phyloP scores from a whole-genome alignment of 257 asterid species.

The Solanum bulbocastanum region DNA sequence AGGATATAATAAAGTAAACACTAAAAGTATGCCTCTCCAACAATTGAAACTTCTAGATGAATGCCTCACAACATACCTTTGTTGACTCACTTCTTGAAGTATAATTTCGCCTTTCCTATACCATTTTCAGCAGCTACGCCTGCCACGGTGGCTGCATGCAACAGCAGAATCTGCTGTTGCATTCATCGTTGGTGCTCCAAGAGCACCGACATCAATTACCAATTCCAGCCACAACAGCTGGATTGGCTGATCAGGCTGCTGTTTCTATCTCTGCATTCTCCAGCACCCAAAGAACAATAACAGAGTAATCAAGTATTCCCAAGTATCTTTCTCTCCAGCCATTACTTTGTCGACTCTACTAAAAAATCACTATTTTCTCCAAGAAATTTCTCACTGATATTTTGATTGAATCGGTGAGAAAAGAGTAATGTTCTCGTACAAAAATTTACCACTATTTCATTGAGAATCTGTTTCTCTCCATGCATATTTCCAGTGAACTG shows the following conservation, averaged over 20 bases:
- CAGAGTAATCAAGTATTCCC: slow-evolving; percentile 65
- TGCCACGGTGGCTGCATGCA: slow-evolving; percentile 67
- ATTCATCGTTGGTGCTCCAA: slow-evolving; percentile 63
- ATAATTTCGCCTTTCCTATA: slow-evolving; percentile 59
- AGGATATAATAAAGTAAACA: not conserved
- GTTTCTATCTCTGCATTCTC: slow-evolving; percentile 71
- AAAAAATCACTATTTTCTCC: slow-evolving; percentile 21
- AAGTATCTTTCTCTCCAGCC: slow-evolving; percentile 60
- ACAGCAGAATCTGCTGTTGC: slow-evolving; percentile 17
- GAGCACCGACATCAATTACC: slow-evolving; percentile 70
- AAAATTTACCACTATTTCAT: not conserved
- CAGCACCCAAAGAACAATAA: slow-evolving; percentile 68
- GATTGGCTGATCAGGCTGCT: slow-evolving; percentile 47
- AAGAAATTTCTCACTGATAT: too few species aligned
- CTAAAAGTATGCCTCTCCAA: not conserved
- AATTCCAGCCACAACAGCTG: slow-evolving; percentile 45
- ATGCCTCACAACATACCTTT: slow-evolving; percentile 20
- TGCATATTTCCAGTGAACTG: not conserved
- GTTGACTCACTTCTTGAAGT: slow-evolving; percentile 70
- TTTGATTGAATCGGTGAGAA: too few species aligned
- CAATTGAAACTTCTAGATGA: too few species aligned
- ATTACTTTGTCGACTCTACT: slow-evolving; percentile 25
- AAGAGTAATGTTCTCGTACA: not conserved
- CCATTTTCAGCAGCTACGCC: slow-evolving; percentile 58
- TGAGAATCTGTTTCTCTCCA: not conserved